These are phyloP conservation scores for Sugiyamaella xylanicola DNA, from an alignment of 1,139 yeast species.

Conservation along the genomic window DNA sequence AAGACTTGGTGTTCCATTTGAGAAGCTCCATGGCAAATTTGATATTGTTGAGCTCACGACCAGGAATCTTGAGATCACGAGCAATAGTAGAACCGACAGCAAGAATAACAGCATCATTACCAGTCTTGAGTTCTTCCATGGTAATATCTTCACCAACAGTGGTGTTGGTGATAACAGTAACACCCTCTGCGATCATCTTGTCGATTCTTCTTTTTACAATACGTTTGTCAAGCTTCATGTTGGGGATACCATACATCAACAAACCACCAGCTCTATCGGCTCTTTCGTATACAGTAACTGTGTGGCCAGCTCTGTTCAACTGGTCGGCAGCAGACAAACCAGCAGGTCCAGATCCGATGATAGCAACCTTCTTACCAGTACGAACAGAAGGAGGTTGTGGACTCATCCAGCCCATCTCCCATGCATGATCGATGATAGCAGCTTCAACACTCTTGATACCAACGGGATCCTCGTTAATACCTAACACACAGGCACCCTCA, in stretches of 20 bases:
- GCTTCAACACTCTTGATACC: slow-evolving; percentile 96
- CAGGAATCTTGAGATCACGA: slow-evolving; percentile 91
- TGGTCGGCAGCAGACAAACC: slow-evolving; percentile 97
- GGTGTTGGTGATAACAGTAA: slow-evolving; percentile 72
- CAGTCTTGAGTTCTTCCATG: slow-evolving; percentile 63
- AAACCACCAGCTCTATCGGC: slow-evolving; percentile 96
- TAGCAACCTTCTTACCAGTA: slow-evolving; percentile 82
- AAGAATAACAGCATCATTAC: slow-evolving; percentile 80
- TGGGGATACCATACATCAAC: slow-evolving; percentile 98
- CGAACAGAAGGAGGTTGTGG: slow-evolving; percentile 78
- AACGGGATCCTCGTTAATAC: slow-evolving; percentile 92
- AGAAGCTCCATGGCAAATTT: slow-evolving; percentile 93
- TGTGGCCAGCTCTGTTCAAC: slow-evolving; percentile 93
- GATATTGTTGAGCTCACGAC: slow-evolving; percentile 86
- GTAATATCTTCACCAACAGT: slow-evolving; percentile 80
- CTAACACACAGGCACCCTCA: slow-evolving; percentile 96
- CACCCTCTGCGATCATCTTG: slow-evolving; percentile 87
- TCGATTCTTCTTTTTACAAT: slow-evolving; percentile 93
- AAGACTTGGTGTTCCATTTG: slow-evolving; percentile 85
- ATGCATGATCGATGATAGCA: slow-evolving; percentile 94
- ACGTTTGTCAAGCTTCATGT: slow-evolving; percentile 94
- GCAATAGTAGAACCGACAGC: slow-evolving; percentile 98
- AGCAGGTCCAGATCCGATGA: slow-evolving; percentile 96
- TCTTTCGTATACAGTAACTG: slow-evolving; percentile 89
- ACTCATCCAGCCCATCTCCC: slow-evolving; percentile 93